These are phyloP conservation scores for Inonotus hispidus DNA, from an alignment of 1,284 basidiomycete species.

Conservation along the genomic window DNA sequence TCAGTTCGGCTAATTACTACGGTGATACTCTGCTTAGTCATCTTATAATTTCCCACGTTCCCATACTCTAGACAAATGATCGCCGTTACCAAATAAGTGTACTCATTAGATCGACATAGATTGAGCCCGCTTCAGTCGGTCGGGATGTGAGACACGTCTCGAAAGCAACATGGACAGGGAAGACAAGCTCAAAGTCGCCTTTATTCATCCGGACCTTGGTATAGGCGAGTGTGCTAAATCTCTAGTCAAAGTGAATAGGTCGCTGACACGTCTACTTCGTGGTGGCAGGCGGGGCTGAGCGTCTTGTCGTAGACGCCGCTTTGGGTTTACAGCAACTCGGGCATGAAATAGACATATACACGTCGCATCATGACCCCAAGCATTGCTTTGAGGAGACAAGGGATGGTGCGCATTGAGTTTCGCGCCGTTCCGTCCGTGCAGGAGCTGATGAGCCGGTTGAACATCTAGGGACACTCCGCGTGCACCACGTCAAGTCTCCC, in stretches of 20 bases:
- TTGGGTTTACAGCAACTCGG: conserved; percentile 81
- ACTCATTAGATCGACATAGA: no score
- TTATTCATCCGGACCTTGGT: conserved; percentile 93
- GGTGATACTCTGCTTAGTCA: no score
- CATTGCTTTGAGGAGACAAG: conserved; percentile 89
- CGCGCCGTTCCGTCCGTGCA: not conserved
- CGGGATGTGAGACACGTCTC: no score
- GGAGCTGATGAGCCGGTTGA: not conserved
- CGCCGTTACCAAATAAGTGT: not conserved
- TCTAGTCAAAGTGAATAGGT: not conserved
- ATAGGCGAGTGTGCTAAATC: conserved; percentile 57
- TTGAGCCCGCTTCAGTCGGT: no score
- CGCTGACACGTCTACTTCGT: conserved; percentile 6
- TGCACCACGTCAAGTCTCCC: conserved; percentile 73
- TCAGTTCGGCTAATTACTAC: no score
- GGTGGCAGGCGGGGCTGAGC: conserved; percentile 82
- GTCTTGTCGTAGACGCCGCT: conserved; percentile 94
- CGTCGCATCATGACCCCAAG: conserved; percentile 83
- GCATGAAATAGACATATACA: conserved; percentile 89
- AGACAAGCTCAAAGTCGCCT: conserved; percentile 49
- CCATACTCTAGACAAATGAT: no score
- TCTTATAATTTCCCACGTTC: no score
- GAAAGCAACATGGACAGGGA: not conserved
- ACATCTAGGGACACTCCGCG: conserved; percentile 68
- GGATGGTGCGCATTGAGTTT: conserved; percentile 52